Conservation (phyloP, 805 yeast species). For the Dipodascus albidus region DNA sequence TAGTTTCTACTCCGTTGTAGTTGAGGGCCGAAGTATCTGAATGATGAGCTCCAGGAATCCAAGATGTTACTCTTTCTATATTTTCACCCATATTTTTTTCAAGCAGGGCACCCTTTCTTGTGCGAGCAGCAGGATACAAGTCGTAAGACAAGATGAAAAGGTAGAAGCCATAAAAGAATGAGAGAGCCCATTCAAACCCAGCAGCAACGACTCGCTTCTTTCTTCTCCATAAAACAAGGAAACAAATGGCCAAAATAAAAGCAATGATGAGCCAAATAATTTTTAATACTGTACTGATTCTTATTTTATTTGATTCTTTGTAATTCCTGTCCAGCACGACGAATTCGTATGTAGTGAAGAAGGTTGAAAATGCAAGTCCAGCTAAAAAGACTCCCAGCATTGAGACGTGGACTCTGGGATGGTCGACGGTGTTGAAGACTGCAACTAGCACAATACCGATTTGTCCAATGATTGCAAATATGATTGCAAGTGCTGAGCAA, state of each 20-base stretch:
- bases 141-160: conserved; percentile 57
- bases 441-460: conserved; percentile 65
- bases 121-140: conserved; percentile 49
- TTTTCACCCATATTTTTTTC: conserved; percentile 8
- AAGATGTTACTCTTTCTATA: conserved; percentile 4
- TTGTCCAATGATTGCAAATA: conserved; percentile 47
- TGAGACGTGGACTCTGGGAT: conserved; percentile 40
- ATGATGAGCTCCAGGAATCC: conserved; percentile 8
- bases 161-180: conserved; percentile 74
- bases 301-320: conserved; percentile 23
- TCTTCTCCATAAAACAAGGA: conserved; percentile 34
- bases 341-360: conserved; percentile 36
- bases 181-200: conserved; percentile 72
- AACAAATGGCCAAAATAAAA: conserved; percentile 54
- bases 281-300: conserved; percentile 39
- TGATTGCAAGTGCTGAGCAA: conserved; percentile 33
- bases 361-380: conserved; percentile 43
- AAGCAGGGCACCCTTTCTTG: conserved; percentile 17
- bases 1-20: not conserved
- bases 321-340: conserved; percentile 36
- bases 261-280: conserved; percentile 56
- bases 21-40: too few relatives aligned
- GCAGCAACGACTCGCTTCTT: conserved; percentile 38
- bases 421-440: conserved; percentile 53
- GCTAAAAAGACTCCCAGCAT: conserved; percentile 69